Evolutionary conservation across 495 filamentous ascomycete genomes (phyloP).

Genomic region (Ramalina intermedia): DNA sequence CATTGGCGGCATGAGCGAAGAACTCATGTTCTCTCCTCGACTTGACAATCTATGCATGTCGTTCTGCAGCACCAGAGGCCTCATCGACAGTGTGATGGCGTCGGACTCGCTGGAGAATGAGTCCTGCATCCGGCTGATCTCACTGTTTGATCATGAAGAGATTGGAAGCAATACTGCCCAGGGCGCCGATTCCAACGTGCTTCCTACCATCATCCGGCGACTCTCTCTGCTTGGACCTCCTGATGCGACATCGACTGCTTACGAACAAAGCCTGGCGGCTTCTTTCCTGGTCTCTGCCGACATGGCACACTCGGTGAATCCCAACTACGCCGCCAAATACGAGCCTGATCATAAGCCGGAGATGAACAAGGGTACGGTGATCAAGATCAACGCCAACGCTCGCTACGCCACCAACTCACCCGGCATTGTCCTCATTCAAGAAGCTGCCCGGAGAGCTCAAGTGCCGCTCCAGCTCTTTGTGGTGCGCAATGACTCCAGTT

Average conservation of each 20-base stretch:
- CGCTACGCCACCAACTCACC: constrained; percentile 93
- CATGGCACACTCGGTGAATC: constrained; percentile 91
- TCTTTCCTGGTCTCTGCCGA: constrained; percentile 94
- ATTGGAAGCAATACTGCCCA: constrained; percentile 86
- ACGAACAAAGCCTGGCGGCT: constrained; percentile 82
- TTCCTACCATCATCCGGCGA: constrained; percentile 77
- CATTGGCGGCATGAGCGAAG: constrained; percentile 79
- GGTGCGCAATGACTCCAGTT: constrained; percentile 85
- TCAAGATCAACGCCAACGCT: constrained; percentile 97
- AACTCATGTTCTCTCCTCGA: constrained; percentile 85
- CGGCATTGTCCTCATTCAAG: constrained; percentile 82
- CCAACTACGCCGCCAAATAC: constrained; percentile 86
- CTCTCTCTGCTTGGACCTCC: constrained; percentile 60
- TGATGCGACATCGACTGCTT: constrained; percentile 52
- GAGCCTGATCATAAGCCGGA: constrained; percentile 80
- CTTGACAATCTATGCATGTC: constrained; percentile 94
- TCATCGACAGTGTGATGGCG: constrained; percentile 65
- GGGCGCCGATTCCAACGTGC: constrained; percentile 81
- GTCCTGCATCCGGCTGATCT: constrained; percentile 68
- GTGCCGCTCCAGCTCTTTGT: constrained; percentile 93
- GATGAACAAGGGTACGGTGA: constrained; percentile 90
- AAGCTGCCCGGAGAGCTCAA: constrained; percentile 50
- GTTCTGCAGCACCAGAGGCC: constrained; percentile 66
- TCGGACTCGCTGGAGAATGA: constrained; percentile 54
- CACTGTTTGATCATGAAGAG: constrained; percentile 95